Percentiles rank a stretch among this genome's conserved stretches.
Evolutionary conservation across 371 early-diverging fungal genomes (phyloP).

Genomic region (Mucor saturninus): DNA sequence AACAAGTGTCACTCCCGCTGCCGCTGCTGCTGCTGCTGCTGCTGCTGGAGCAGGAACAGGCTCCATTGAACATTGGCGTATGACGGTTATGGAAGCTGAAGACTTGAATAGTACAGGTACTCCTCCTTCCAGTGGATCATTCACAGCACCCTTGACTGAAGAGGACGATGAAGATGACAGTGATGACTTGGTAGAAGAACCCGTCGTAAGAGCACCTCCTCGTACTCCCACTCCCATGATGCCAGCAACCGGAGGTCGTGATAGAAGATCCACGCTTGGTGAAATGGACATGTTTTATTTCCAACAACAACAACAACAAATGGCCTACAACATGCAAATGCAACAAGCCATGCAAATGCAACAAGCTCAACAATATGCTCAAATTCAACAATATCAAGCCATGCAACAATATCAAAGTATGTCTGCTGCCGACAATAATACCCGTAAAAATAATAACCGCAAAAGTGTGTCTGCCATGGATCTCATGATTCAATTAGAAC

Average conservation of each 20-base stretch:
- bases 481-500: slow-evolving; percentile 45
- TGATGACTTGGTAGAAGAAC: slow-evolving; percentile 22
- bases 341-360: slow-evolving; percentile 40
- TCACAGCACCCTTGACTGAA: slow-evolving; percentile 1
- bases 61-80: slow-evolving; percentile 34
- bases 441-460: slow-evolving; percentile 31
- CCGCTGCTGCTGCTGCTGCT: background rate
- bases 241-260: slow-evolving; percentile 3
- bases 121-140: slow-evolving; percentile 10
- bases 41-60: slow-evolving; percentile 3
- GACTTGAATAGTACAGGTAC: slow-evolving; percentile 6
- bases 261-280: slow-evolving; percentile 35
- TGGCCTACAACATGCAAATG: slow-evolving; percentile 22
- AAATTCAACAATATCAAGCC: slow-evolving; percentile 41
- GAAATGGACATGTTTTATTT: slow-evolving; percentile 43
- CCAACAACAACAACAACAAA: slow-evolving; percentile 33
- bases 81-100: slow-evolving; percentile 29
- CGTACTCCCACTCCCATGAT: background rate
- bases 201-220: slow-evolving; percentile 8
- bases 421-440: slow-evolving; percentile 1
- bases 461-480: slow-evolving; percentile 55
- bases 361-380: slow-evolving; percentile 37
- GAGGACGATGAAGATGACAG: slow-evolving; percentile 7
- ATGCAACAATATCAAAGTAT: slow-evolving; percentile 26
- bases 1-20: background rate